A percentile compares a stretch with the other conserved stretches of the same genome.
Evolutionary conservation across 345 rosid species (phyloP).

Genomic region (Eucalyptus curtisii): DNA sequence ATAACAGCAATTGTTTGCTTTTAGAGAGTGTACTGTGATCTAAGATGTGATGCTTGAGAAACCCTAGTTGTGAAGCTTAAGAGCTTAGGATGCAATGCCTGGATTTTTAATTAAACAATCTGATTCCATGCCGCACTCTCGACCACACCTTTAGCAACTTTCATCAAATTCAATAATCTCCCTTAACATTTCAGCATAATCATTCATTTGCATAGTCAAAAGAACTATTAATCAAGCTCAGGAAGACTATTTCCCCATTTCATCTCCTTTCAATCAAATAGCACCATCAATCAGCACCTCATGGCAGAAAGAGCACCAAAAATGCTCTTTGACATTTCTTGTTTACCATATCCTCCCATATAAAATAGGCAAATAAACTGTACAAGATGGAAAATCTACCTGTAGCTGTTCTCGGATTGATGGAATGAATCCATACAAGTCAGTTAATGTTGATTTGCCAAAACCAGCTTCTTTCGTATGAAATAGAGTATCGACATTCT

Average conservation of each 20-base stretch:
- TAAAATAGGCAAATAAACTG: background rate
- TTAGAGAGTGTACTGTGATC: background rate
- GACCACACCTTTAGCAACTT: background rate
- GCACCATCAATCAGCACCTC: background rate
- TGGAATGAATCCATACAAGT: slow-evolving; percentile 45
- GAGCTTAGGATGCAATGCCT: background rate
- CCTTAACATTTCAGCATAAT: background rate
- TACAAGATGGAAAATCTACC: slow-evolving; percentile 14
- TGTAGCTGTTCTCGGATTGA: slow-evolving; percentile 65
- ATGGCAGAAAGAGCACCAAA: background rate
- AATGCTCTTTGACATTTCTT: background rate
- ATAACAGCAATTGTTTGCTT: background rate
- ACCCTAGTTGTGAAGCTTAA: background rate
- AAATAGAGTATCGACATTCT: slow-evolving; percentile 46
- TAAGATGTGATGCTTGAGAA: background rate
- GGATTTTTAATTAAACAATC: background rate
- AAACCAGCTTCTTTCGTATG: slow-evolving; percentile 52
- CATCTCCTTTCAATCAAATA: background rate
- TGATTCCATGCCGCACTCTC: background rate
- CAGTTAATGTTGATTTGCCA: slow-evolving; percentile 31
- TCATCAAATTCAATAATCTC: background rate
- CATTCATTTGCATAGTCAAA: background rate
- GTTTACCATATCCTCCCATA: background rate
- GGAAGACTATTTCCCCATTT: background rate
- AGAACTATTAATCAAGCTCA: background rate